phyloP scores from a whole-genome alignment of 2,329 filamentous ascomycete genomes.

The Rutstroemia sydowiana region DNA sequence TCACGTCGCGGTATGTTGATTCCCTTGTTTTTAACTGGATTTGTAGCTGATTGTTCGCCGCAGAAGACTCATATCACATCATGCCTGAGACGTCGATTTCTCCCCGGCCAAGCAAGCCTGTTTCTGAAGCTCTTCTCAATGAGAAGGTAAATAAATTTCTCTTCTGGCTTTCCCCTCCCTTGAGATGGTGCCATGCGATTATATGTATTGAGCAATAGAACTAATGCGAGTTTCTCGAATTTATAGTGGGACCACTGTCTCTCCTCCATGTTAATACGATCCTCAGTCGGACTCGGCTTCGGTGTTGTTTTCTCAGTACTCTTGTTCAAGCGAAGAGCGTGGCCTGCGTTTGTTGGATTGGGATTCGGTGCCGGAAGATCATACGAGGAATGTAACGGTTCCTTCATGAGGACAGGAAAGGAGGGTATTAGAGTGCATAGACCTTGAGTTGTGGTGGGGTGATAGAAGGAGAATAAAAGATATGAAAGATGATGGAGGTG shows the following conservation, averaged over 20 bases:
- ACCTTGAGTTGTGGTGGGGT: slow-evolving; percentile 16
- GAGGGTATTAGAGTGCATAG: slow-evolving; percentile 26
- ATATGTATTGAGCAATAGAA: slow-evolving; percentile 1
- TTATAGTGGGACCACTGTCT: slow-evolving; percentile 96
- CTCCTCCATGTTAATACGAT: slow-evolving; percentile 95
- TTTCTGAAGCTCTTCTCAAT: slow-evolving; percentile 96
- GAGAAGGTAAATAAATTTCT: slow-evolving; percentile 66
- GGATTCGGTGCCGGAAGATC: slow-evolving; percentile 94
- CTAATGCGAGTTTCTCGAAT: slow-evolving; percentile 9
- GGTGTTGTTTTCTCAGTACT: slow-evolving; percentile 98
- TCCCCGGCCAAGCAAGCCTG: slow-evolving; percentile 64
- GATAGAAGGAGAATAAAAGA: background rate
- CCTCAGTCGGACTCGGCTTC: slow-evolving; percentile 89
- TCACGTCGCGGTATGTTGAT: slow-evolving; percentile 16
- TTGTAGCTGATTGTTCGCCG: background rate
- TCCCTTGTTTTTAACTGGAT: background rate
- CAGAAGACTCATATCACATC: slow-evolving; percentile 4
- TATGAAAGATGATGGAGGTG: background rate
- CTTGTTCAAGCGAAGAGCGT: slow-evolving; percentile 94
- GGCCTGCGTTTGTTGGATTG: slow-evolving; percentile 90
- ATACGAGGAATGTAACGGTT: slow-evolving; percentile 89
- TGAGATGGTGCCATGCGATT: background rate
- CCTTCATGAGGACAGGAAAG: slow-evolving; percentile 28
- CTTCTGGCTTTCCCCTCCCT: slow-evolving; percentile 20
- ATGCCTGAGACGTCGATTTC: slow-evolving; percentile 32